Base-by-base conservation (phyloP, 495 filamentous ascomycete genomes). In the Trichoderma erinaceum region DNA sequence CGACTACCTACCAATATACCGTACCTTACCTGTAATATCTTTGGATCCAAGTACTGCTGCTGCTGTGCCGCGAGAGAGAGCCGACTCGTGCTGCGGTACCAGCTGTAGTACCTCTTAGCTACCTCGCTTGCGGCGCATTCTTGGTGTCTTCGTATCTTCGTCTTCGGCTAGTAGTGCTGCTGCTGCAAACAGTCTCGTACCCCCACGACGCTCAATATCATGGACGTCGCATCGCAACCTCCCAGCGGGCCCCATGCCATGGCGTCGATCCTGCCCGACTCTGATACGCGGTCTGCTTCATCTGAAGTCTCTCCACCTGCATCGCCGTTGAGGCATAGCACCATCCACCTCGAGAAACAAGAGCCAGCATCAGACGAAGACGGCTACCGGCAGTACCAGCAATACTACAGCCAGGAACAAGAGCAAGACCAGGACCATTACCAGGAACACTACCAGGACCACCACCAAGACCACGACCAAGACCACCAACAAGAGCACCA, bases 231-330 rank as follows among this genome's bases (percentile, higher is more conserved):
- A 61, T 61, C 56, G 56, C 56, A 61, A 61, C 56, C 56, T 61
- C 15, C 56, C 27, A 61, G 56, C 56, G 56, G 56, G 56, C 56
- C 56, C 56, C 10, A 25, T 21, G 56, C 56, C 56, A 61, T 61
- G 56, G 56, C 56, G 56, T 61, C 56, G 56, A 61, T 61, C 56
- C 56, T 32, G 56, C 56, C 56, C 32, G 23, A 61, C 56, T 61
- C 27, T 46, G 65, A 66, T 48, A 66, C 65, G 10, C 41, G 23
- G 21, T 52, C 65, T 66, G 65, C 65, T 66, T 66, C 65, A 48
- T 66, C 65, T 52, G 32, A 66, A 25, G 41, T 32, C 16, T 23
- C 43, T 46, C 65, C 65, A 41, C 65, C 18, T 41, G 18, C 65
- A 61, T 61, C 56, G 56, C 43, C 43, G 25, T 46, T 46, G 63